Conservation (phyloP, 495 filamentous ascomycete genomes). For the Poronia punctata region DNA sequence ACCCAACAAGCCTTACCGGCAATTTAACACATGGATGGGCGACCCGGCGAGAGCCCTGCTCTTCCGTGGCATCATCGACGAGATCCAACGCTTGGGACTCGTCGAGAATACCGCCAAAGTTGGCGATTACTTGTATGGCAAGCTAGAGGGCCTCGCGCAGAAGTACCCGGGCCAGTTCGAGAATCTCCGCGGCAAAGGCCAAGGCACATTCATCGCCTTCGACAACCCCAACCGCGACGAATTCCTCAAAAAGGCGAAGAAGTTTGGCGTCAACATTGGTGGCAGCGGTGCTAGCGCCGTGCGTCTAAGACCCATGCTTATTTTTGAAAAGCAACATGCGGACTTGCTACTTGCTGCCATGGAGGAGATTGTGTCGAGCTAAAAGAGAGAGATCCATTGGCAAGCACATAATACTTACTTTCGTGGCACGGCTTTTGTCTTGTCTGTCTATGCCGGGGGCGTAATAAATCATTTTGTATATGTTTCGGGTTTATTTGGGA, state of each 20-base stretch:
- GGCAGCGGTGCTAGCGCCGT: conserved; percentile 77
- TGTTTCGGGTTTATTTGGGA: too few species aligned
- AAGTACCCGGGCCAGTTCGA: conserved; percentile 77
- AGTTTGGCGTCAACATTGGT: conserved; percentile 85
- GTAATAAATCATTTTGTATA: too few species aligned
- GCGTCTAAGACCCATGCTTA: conserved; percentile 85
- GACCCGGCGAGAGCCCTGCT: conserved; percentile 85
- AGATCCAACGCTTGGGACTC: conserved; percentile 74
- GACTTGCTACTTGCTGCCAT: conserved; percentile 47
- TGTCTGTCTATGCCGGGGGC: too few species aligned
- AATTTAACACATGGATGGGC: conserved; percentile 99
- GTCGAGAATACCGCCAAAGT: conserved; percentile 74
- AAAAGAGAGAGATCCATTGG: neutral
- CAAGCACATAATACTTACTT: neutral
- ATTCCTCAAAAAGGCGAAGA: conserved; percentile 76
- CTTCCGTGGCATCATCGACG: conserved; percentile 85
- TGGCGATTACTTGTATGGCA: conserved; percentile 74
- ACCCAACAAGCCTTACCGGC: conserved; percentile 98
- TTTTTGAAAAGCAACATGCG: conserved; percentile 92
- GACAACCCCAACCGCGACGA: conserved; percentile 81
- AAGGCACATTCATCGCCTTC: conserved; percentile 96
- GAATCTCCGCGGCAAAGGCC: conserved; percentile 88
- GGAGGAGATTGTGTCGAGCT: conserved; percentile 60
- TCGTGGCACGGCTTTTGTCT: neutral
- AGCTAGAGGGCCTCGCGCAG: conserved; percentile 60